Base-by-base conservation (phyloP, 2,329 filamentous ascomycete species). In the Penicillium rolfsii region DNA sequence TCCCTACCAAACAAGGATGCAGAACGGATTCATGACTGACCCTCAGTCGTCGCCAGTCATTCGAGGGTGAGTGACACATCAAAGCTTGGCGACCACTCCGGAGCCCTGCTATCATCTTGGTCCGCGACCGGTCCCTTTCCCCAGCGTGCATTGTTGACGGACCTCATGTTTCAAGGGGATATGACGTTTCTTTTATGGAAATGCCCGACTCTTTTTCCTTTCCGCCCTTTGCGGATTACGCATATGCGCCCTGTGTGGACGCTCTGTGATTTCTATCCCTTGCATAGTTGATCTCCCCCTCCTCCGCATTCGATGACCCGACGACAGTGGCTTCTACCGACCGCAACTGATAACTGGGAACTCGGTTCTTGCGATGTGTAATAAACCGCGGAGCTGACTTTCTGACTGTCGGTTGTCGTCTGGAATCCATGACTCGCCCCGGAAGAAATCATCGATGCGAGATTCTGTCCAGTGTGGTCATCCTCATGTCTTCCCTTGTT, bases 331-430 rank as follows among this genome's bases (percentile, higher is more conserved):
- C 35, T 61, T 61, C 24, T 33, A 16, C n/a, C 30, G 30, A 40
- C 55, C 36, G 54, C 54, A 55, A 64, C 57, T 54, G 46, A 33
- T 61, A 26, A 56, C 33, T 35, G 64, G 43, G 52, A 58, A 58
- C 52, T 43, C 41, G 43, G 61, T 62, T 71, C 59, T 69, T 71
- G 73, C 73, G 73, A 76, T 70, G 73, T 58, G 64, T 62, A 63
- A 75, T 76, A 76, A 76, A 76, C 73, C 73, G 73, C 73, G 67
- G 60, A 64, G 59, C 22, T 45, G n/a, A 57, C 62, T 63, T 55
- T 56, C 55, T 38, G 40, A 43, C 58, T 55, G 61, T 65, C 56
- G 48, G 49, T 12, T 60, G 50, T 35, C 16, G 22, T 11, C 19
- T 48, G 38, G 57, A 38, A 26, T 26, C 49, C 60, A 53, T 49